A percentile compares a stretch with the other conserved stretches of the same genome.
Conservation (phyloP, 2,329 filamentous ascomycete species). For the Volutella citrinella region DNA sequence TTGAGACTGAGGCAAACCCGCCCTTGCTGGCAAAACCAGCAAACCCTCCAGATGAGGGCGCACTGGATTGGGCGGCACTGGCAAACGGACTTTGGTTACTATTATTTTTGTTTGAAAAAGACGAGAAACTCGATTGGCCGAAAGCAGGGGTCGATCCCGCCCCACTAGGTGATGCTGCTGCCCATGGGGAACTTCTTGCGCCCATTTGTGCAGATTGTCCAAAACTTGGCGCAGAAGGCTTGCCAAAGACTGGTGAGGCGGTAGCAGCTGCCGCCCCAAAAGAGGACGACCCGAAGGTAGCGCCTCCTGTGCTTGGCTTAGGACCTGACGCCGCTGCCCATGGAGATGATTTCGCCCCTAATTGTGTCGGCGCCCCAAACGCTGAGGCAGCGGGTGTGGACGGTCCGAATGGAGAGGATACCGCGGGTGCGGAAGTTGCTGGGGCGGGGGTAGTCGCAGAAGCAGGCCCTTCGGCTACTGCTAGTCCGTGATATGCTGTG, state of each 20-base stretch:
- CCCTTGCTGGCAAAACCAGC: slow-evolving; percentile 52
- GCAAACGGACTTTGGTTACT: slow-evolving; percentile 37
- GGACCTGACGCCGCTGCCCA: slow-evolving; percentile 41
- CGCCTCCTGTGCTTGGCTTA: slow-evolving; percentile 29
- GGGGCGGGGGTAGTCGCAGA: slow-evolving; percentile 24
- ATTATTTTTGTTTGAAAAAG: slow-evolving; percentile 35
- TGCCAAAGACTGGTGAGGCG: slow-evolving; percentile 46
- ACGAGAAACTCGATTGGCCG: slow-evolving; percentile 51
- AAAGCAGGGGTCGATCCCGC: slow-evolving; percentile 43
- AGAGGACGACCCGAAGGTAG: slow-evolving; percentile 43
- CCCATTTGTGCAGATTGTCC: slow-evolving; percentile 50
- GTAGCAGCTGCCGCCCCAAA: slow-evolving; percentile 39
- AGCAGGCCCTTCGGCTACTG: slow-evolving; percentile 40
- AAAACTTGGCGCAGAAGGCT: slow-evolving; percentile 48
- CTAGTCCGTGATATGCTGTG: slow-evolving; percentile 69
- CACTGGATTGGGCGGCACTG: slow-evolving; percentile 27
- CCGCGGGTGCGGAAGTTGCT: slow-evolving; percentile 26
- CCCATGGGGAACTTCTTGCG: slow-evolving; percentile 53
- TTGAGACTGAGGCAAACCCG: slow-evolving; percentile 51
- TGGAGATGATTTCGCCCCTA: slow-evolving; percentile 51
- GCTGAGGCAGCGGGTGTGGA: slow-evolving; percentile 26
- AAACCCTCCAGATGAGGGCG: slow-evolving; percentile 44
- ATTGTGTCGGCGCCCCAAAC: slow-evolving; percentile 45
- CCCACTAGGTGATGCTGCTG: slow-evolving; percentile 22
- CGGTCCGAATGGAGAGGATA: slow-evolving; percentile 26